A percentile compares a stretch with the other conserved stretches of the same genome.
Conservation (phyloP, 345 rosid species). For the Microcos paniculata region DNA sequence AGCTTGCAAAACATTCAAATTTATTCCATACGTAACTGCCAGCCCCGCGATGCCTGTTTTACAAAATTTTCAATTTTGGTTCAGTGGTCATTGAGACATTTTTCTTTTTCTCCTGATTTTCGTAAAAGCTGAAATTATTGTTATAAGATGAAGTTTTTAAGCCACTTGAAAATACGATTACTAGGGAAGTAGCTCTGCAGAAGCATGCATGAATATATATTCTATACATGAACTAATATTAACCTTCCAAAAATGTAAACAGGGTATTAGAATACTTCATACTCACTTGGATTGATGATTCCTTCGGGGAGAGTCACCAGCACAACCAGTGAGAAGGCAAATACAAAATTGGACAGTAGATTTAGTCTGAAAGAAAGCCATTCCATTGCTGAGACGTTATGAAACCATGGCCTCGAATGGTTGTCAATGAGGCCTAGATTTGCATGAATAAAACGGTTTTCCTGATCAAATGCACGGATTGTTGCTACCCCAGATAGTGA, state of each 20-base stretch:
- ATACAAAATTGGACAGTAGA: slow-evolving; percentile 81
- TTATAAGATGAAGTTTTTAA: background rate
- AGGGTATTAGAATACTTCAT: background rate
- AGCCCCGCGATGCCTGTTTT: slow-evolving; percentile 85
- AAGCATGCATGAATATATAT: background rate
- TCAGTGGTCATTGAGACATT: background rate
- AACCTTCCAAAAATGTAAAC: background rate
- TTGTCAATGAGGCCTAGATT: slow-evolving; percentile 70
- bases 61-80: background rate
- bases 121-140: background rate
- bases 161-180: background rate
- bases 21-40: slow-evolving; percentile 89
- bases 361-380: slow-evolving; percentile 94
- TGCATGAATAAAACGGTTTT: slow-evolving; percentile 55
- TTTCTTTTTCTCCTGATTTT: background rate
- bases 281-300: slow-evolving; percentile 88
- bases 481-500: slow-evolving; percentile 87
- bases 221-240: background rate
- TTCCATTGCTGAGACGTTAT: slow-evolving; percentile 82
- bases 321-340: slow-evolving; percentile 81
- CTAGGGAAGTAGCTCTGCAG: background rate
- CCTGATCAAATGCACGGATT: slow-evolving; percentile 83
- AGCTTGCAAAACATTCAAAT: slow-evolving; percentile 85
- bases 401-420: slow-evolving; percentile 95
- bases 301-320: slow-evolving; percentile 94